Base-by-base conservation (phyloP, 2,329 filamentous ascomycete species). In the Pseudocercospora macadamiae region DNA sequence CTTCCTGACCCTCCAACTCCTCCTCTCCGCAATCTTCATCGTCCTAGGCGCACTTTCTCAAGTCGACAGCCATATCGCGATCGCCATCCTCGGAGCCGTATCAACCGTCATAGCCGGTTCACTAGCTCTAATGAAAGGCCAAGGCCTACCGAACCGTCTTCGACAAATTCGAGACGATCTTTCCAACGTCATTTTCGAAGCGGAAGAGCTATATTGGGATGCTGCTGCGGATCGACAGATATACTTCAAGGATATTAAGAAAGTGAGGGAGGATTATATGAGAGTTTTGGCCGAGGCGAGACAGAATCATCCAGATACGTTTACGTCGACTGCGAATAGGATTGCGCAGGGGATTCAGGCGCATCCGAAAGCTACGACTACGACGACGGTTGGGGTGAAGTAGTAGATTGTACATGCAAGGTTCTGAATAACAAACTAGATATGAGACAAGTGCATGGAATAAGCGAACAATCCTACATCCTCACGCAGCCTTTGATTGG, bases 181-280 rank as follows among this genome's bases (percentile, higher is more conserved):
- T 51, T 55, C 64, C 44, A 70, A 66, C 36, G 65, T 75, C 9
- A 60, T 72, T 16, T 73, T 74, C 48, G 69, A 69, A 54, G 66
- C 73, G 1, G 73, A 75, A 47, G 73, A 73, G 64, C 39, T 74
- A 61, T 74, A 74, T 51, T 71, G 69, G 65, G 73, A 76, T 55
- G 60, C 72, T 8, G 66, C 67, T 4, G 71, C 71, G 14, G 71
- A 68, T 30, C 44, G 65, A 21, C 42, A 55, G 16, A 68, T 75
- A 9, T 61, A 63, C 25, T 74, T 69, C 63, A 60, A 60, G 12
- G 72, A 75, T 57, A 66, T 75, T 12, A 68, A 69, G 51, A 71
- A 66, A 56, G 44, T 75, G 55, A 67, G 72, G 39, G 71, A 73
- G 57, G 69, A 69, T 25, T 75, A 71, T 57, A 52, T 72, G 51